A percentile compares a stretch with the other conserved stretches of the same genome.
Evolutionary conservation across 2,329 filamentous ascomycete species (phyloP).

Genomic region (Fusarium anguioides): DNA sequence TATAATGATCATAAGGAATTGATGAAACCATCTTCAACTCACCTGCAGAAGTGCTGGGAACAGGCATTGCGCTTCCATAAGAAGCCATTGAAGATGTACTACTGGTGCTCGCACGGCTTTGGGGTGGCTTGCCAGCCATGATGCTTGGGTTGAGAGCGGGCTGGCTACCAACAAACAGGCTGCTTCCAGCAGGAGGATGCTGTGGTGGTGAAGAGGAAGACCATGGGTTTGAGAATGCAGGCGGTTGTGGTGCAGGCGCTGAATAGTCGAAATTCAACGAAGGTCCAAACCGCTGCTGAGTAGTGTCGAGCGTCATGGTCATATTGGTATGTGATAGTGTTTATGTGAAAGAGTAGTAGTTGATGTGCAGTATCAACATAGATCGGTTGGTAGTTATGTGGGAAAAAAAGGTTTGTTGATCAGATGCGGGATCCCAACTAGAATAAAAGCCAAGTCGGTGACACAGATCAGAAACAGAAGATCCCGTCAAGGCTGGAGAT

Average conservation of each 20-base stretch:
- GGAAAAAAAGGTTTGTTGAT: constrained; percentile 58
- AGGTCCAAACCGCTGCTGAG: constrained; percentile 82
- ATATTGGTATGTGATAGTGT: constrained; percentile 63
- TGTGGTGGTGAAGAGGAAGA: constrained; percentile 62
- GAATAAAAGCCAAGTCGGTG: constrained; percentile 59
- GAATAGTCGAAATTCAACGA: constrained; percentile 82
- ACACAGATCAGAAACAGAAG: constrained; percentile 55
- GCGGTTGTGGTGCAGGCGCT: constrained; percentile 60
- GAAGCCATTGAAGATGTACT: constrained; percentile 72
- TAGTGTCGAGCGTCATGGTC: constrained; percentile 95
- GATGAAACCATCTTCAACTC: constrained; percentile 40
- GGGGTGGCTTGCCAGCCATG: constrained; percentile 57
- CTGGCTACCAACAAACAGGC: constrained; percentile 72
- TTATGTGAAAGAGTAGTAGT: constrained; percentile 28
- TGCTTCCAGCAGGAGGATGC: constrained; percentile 63
- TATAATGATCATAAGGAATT: constrained; percentile 42
- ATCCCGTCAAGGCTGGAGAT: constrained; percentile 49
- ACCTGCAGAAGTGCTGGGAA: constrained; percentile 80
- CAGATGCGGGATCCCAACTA: constrained; percentile 62
- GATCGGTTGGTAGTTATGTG: constrained; percentile 37
- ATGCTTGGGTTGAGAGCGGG: constrained; percentile 67
- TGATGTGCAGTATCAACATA: constrained; percentile 42
- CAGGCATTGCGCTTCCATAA: constrained; percentile 75
- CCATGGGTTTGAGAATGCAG: constrained; percentile 95
- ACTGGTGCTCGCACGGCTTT: constrained; percentile 67